Conservation (phyloP, 2,329 filamentous ascomycete species). For the Colletotrichum sublineola region DNA sequence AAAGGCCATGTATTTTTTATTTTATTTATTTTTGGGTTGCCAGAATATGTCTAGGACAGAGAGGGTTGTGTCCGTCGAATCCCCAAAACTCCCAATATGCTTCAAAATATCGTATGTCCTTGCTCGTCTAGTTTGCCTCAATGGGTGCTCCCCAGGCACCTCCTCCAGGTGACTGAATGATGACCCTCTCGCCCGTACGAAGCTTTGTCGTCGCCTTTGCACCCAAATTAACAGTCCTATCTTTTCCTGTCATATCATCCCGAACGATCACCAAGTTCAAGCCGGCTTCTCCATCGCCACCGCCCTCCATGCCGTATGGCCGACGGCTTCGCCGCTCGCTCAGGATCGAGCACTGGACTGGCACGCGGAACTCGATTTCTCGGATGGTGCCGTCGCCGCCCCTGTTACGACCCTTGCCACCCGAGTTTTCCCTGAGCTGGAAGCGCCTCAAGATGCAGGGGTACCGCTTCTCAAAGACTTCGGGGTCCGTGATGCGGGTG, state of each 20-base stretch:
- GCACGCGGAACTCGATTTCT: constrained; percentile 85
- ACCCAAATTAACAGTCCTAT: constrained; percentile 48
- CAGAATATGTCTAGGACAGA: background rate
- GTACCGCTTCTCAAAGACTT: constrained; percentile 83
- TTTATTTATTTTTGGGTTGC: background rate
- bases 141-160: constrained; percentile 37
- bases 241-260: constrained; percentile 48
- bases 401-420: constrained; percentile 73
- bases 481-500: constrained; percentile 84
- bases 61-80: background rate
- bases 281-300: constrained; percentile 76
- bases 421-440: constrained; percentile 71
- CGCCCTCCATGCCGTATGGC: constrained; percentile 82
- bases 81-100: background rate
- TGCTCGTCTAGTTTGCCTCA: constrained; percentile 1
- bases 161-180: constrained; percentile 41
- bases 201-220: constrained; percentile 43
- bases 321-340: constrained; percentile 81
- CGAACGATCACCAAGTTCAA: constrained; percentile 75
- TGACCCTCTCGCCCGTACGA: constrained; percentile 35
- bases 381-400: constrained; percentile 84
- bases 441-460: constrained; percentile 81
- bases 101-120: background rate
- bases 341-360: constrained; percentile 83
- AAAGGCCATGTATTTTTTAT: too few relatives aligned